Base-by-base conservation (phyloP, 2,329 filamentous ascomycete species). In the Hansfordia pulvinata region DNA sequence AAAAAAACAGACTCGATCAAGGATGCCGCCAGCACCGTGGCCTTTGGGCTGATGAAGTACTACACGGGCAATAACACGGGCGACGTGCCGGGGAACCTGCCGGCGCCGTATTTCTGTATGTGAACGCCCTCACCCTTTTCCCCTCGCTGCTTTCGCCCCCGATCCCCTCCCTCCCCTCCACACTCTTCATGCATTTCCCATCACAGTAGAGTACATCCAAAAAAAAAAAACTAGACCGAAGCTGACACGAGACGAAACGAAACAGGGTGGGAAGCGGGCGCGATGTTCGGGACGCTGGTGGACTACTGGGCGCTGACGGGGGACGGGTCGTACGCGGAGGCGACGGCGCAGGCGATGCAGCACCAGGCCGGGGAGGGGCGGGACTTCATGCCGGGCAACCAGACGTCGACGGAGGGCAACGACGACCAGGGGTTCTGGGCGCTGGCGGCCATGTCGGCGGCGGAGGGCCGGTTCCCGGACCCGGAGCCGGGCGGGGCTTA, bases 391-490 rank as follows among this genome's bases (percentile, higher is more conserved):
- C 76, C 76, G 3, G 43, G 48, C n/a, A 77, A 76, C 48, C 71
- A 76, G 47, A 73, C 69, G 6, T 50, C 56, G 25, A 64, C 62
- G 2, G 50, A 65, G 34, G 76, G 76, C 36, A 83, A 82, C 50
- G 78, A 84, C 36, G 78, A 83, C 40, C 78, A 83, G 49, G 76
- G 79, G 5, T 88, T 90, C 53, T 92, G 83, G 83, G 80, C 69
- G n/a, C 66, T 90, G 59, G 71, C 82, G 2, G 79, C 76, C 33
- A 79, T 92, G 62, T 67, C 69, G 8, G 83, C 83, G 3, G 76
- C 78, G 19, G 83, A 92, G 52, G 69, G 76, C 41, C 74, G 73
- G 35, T 88, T 79, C 41, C 76, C 76, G 2, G 66, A 84, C 39
- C 76, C 78, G 4, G 63, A 69, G 0, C n/a, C n/a, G n/a, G n/a